Percentiles rank a stretch among this genome's conserved stretches.
These are phyloP conservation scores for Komagataella ulmi DNA, from an alignment of 805 yeast genomes.

Conservation along the genomic window DNA sequence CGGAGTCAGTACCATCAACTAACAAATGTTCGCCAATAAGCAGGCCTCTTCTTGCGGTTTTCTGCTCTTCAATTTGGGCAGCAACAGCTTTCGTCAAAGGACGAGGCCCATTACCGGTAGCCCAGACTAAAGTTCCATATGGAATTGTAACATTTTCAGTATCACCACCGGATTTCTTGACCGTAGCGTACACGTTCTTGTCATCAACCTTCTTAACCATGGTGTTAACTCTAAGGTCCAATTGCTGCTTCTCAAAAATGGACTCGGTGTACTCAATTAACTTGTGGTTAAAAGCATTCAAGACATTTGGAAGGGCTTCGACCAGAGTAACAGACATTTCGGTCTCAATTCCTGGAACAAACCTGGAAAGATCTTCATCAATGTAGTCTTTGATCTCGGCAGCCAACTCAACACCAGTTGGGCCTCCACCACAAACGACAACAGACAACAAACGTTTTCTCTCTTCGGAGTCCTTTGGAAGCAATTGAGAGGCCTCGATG, in stretches of 20 bases:
- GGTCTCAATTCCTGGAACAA: conserved; percentile 76
- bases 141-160: conserved; percentile 50
- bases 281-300: conserved; percentile 58
- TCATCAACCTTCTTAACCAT: conserved; percentile 80
- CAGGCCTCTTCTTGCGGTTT: conserved; percentile 82
- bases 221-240: conserved; percentile 69
- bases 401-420: conserved; percentile 96
- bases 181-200: conserved; percentile 55
- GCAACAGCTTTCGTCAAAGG: conserved; percentile 56
- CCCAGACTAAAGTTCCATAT: conserved; percentile 93
- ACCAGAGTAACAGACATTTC: conserved; percentile 78
- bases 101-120: conserved; percentile 92
- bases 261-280: conserved; percentile 70
- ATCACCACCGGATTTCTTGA: conserved; percentile 54
- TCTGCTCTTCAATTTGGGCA: conserved; percentile 58
- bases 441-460: conserved; percentile 76
- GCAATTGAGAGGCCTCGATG: conserved; percentile 76
- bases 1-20: conserved; percentile 68
- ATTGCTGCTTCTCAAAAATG: conserved; percentile 52
- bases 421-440: conserved; percentile 97
- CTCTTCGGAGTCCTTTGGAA: conserved; percentile 60
- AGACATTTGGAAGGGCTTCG: conserved; percentile 85
- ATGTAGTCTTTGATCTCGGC: conserved; percentile 93
- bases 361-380: conserved; percentile 76
- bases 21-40: conserved; percentile 72